Evolutionary conservation across 2,329 filamentous ascomycete genomes (phyloP).

Genomic region (Sphaerostilbella broomeana): DNA sequence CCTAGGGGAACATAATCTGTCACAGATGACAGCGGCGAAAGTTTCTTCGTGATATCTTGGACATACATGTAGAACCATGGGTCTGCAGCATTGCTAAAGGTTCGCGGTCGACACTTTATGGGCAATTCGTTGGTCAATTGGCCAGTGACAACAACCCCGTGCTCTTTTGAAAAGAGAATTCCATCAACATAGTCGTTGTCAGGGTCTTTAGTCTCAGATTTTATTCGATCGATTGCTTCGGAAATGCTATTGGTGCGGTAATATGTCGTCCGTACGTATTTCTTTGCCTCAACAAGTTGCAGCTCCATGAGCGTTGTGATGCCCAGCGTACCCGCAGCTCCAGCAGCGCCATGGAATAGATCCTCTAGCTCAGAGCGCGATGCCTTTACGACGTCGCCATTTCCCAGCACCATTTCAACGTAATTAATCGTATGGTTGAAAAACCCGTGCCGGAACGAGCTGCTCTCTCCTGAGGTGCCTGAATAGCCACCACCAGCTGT

Average conservation of each 20-base stretch:
- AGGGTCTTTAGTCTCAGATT: slow-evolving; percentile 13
- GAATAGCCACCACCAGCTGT: too few species aligned
- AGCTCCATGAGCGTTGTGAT: too few species aligned
- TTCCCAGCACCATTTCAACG: too few species aligned
- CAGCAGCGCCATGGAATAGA: too few species aligned
- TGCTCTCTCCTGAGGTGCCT: too few species aligned
- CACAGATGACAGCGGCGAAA: background rate
- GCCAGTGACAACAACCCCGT: slow-evolving; percentile 50
- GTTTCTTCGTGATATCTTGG: slow-evolving; percentile 24
- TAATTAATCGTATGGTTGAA: too few species aligned
- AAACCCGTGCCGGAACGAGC: too few species aligned
- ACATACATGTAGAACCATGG: slow-evolving; percentile 63
- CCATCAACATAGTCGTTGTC: slow-evolving; percentile 54
- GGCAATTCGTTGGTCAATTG: slow-evolving; percentile 27
- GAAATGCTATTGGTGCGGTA: slow-evolving; percentile 34
- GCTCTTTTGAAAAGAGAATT: slow-evolving; percentile 43
- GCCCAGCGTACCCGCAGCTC: too few species aligned
- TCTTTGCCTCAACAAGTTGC: slow-evolving; percentile 45
- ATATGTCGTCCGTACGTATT: slow-evolving; percentile 52
- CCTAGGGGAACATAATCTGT: slow-evolving; percentile 23
- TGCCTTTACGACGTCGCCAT: too few species aligned
- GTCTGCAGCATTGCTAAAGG: slow-evolving; percentile 48
- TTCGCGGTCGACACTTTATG: slow-evolving; percentile 13
- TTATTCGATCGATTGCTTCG: slow-evolving; percentile 37
- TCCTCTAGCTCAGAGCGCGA: too few species aligned